phyloP scores from a whole-genome alignment of 1,284 basidiomycete species.

The Pseudozyma pruni region DNA sequence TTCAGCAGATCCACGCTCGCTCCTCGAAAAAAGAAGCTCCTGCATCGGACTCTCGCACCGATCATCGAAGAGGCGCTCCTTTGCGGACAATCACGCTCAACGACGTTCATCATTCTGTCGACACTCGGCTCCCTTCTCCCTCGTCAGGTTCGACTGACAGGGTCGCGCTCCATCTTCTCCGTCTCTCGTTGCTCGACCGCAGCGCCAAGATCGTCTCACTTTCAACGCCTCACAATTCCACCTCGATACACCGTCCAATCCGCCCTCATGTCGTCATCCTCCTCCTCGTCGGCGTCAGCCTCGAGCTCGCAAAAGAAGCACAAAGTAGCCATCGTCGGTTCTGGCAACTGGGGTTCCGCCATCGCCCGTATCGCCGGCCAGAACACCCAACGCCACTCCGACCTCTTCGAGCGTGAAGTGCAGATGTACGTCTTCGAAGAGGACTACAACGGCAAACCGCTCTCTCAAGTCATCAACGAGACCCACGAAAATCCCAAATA shows the following conservation, averaged over 20 bases:
- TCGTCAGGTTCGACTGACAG: slow-evolving; percentile 40
- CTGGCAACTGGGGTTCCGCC: slow-evolving; percentile 71
- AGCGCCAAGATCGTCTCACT: not conserved
- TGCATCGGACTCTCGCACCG: too few species aligned
- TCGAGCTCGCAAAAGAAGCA: slow-evolving; percentile 68
- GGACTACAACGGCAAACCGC: slow-evolving; percentile 70
- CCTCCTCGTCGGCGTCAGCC: slow-evolving; percentile 13
- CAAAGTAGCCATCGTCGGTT: slow-evolving; percentile 73
- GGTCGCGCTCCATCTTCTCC: slow-evolving; percentile 15
- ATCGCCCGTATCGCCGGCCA: slow-evolving; percentile 72
- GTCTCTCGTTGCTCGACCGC: not conserved
- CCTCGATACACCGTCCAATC: slow-evolving; percentile 1
- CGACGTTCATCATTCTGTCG: slow-evolving; percentile 31
- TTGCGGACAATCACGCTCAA: not conserved
- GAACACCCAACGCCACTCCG: slow-evolving; percentile 70
- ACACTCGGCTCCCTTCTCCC: slow-evolving; percentile 17
- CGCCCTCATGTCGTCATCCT: slow-evolving; percentile 28
- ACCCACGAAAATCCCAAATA: slow-evolving; percentile 73
- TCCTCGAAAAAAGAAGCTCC: too few species aligned
- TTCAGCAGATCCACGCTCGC: too few species aligned
- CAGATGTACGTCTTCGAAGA: slow-evolving; percentile 66
- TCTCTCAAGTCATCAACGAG: slow-evolving; percentile 72
- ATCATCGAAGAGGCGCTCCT: too few species aligned
- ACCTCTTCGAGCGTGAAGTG: slow-evolving; percentile 62
- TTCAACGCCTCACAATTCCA: slow-evolving; percentile 11